Percentiles rank a stretch among this genome's conserved stretches.
Conservation (phyloP, 108 stramenopile genomes). For the Stephanodiscus triporus region DNA sequence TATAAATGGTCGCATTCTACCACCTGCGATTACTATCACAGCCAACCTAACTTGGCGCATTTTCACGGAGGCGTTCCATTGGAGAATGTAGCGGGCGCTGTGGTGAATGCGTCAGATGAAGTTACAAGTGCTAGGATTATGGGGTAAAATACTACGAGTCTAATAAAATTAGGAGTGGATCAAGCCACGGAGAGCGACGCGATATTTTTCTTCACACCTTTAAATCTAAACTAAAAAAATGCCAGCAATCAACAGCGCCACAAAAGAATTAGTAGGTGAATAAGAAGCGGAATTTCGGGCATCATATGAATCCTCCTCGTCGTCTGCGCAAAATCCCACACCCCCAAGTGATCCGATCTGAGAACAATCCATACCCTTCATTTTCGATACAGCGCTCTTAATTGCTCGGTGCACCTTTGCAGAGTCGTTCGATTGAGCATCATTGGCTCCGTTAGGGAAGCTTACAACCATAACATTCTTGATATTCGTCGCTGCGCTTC, state of each 20-base stretch:
- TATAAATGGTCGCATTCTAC: slow-evolving; percentile 82
- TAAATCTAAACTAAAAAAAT: not conserved
- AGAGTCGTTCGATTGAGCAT: slow-evolving; percentile 11
- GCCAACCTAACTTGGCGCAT: slow-evolving; percentile 38
- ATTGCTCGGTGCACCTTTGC: slow-evolving; percentile 25
- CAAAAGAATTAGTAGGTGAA: slow-evolving; percentile 1
- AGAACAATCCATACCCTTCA: slow-evolving; percentile 37
- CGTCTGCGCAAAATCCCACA: slow-evolving; percentile 28
- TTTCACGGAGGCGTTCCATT: slow-evolving; percentile 49
- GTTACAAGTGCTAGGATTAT: no score
- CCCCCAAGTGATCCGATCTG: slow-evolving; percentile 33
- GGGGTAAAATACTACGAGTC: not conserved
- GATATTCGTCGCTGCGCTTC: slow-evolving; percentile 50
- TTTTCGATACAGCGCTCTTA: slow-evolving; percentile 30
- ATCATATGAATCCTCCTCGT: slow-evolving; percentile 1
- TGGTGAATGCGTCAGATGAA: not conserved
- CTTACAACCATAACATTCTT: slow-evolving; percentile 40
- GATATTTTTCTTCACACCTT: not conserved
- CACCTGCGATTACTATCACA: slow-evolving; percentile 36
- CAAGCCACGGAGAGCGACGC: not conserved
- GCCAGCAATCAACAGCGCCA: not conserved
- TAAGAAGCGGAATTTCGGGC: not conserved
- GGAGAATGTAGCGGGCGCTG: slow-evolving; percentile 1
- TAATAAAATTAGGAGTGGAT: not conserved
- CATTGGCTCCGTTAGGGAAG: slow-evolving; percentile 19